phyloP scores from a whole-genome alignment of 176 grass and related monocot species.

The Oryza coarctata region DNA sequence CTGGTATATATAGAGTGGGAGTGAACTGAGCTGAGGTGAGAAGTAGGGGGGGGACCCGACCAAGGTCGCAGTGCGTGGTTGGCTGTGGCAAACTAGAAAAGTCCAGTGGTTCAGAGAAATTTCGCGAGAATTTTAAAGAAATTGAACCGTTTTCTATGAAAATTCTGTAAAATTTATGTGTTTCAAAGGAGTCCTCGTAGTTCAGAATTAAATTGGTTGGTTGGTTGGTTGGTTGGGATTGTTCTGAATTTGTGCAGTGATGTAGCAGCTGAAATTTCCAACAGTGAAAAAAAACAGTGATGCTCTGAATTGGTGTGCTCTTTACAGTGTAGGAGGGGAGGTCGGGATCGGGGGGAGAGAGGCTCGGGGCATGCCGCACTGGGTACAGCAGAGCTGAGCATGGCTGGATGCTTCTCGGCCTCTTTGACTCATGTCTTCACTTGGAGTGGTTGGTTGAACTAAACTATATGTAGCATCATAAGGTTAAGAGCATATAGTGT shows the following conservation, averaged over 20 bases:
- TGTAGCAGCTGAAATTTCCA: no score
- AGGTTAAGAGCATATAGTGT: background rate
- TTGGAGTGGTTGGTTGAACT: background rate
- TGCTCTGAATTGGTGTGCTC: background rate
- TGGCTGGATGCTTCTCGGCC: background rate
- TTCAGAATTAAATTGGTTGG: no score
- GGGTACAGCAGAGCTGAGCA: background rate
- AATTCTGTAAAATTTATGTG: no score
- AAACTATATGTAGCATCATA: background rate
- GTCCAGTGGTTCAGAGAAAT: background rate
- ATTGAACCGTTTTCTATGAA: no score
- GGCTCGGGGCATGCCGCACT: conserved; percentile 31
- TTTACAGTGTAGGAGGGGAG: background rate
- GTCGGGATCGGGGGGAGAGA: conserved; percentile 48
- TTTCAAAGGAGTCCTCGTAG: no score
- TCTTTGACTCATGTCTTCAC: background rate
- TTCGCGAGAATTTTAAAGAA: no score
- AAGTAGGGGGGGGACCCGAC: conserved; percentile 6
- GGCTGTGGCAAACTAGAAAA: conserved; percentile 16
- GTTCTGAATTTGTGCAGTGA: no score
- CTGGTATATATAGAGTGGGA: conserved; percentile 15
- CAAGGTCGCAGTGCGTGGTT: conserved; percentile 48
- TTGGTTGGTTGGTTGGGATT: no score
- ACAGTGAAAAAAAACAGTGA: no score
- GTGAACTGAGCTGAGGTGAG: background rate